Base-by-base conservation (phyloP, 768 basidiomycete species). In the Psilocybe sp. region DNA sequence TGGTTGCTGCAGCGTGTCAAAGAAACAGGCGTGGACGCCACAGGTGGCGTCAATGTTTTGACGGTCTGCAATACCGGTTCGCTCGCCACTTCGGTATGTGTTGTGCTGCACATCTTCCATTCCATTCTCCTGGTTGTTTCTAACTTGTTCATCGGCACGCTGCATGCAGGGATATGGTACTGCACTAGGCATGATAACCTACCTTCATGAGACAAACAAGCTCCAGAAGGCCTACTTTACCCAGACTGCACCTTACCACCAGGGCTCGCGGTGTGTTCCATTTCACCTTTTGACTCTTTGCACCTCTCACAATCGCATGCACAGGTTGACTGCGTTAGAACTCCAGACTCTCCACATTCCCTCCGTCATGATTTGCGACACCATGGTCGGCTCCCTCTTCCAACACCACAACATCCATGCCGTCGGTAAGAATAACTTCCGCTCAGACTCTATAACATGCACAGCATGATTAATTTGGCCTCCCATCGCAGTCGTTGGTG, bases 51-150 rank as follows among this genome's bases (percentile, higher is more conserved):
- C 50, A 93, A 90, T 62, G 81, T 96, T 15, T 71, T 97, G 66
- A 97, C 95, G 13, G 92, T 98, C 10, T 98, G 95, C 72, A 98
- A 98, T 66, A 98, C 95, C n/a, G 95, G 95, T 4, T 92, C 89
- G 18, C 77, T 98, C 55, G 95, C 96, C 1, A 97, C 94, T 9
- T 96, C 93, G 28, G 93, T 93, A 57, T 48, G 85, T 59, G 42
- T 47, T 46, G 23, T 28, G 23, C 23, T 44, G 28, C 20, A 11
- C 20, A 20, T 40, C 18, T 4, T 39, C 37, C 39, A 38, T 39
- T 43, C 16, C 39, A 32, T 42, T 49, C n/a, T 40, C 37, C 16
- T 3, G 12, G 40, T 32, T 32, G 10, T 13, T 28, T 39, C 18
- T 19, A 45, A 42, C 18, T 49, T 28, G 23, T 28, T 28, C 23